Percentiles rank a stretch among this genome's conserved stretches.
phyloP scores from a whole-genome alignment of 129 eudicot species.

The Arctium lappa region DNA sequence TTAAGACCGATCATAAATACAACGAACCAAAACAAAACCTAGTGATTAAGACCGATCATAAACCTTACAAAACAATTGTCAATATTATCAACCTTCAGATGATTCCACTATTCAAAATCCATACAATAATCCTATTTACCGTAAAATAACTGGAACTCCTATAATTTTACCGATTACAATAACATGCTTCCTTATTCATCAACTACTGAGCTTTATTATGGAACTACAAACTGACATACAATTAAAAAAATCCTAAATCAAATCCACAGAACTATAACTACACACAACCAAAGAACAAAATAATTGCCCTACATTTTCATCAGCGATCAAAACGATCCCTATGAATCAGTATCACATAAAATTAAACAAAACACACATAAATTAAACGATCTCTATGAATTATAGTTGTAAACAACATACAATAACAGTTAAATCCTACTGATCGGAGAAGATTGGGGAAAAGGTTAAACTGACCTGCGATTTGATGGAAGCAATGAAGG shows the following conservation, averaged over 20 bases:
- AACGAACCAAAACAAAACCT: background rate
- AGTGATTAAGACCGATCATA: no score
- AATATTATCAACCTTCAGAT: background rate
- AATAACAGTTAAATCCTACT: background rate
- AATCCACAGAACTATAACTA: background rate
- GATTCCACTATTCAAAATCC: background rate
- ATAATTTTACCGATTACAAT: background rate
- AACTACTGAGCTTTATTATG: background rate
- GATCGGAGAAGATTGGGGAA: constrained; percentile 7
- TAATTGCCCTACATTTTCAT: background rate
- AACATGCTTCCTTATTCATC: constrained; percentile 9
- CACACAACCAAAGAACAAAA: background rate
- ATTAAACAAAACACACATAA: background rate
- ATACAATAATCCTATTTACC: background rate
- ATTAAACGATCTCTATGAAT: background rate
- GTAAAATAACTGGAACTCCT: background rate
- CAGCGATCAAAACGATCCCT: constrained; percentile 1
- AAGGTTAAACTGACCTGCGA: constrained; percentile 10
- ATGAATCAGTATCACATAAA: constrained; percentile 7
- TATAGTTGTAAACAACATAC: background rate
- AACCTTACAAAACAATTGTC: no score
- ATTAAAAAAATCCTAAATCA: background rate
- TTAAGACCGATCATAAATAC: background rate
- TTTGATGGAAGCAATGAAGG: constrained; percentile 11
- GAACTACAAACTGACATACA: background rate